These are phyloP conservation scores for Wickerhamiella parazyma DNA, from an alignment of 805 yeast species.

Conservation along the genomic window DNA sequence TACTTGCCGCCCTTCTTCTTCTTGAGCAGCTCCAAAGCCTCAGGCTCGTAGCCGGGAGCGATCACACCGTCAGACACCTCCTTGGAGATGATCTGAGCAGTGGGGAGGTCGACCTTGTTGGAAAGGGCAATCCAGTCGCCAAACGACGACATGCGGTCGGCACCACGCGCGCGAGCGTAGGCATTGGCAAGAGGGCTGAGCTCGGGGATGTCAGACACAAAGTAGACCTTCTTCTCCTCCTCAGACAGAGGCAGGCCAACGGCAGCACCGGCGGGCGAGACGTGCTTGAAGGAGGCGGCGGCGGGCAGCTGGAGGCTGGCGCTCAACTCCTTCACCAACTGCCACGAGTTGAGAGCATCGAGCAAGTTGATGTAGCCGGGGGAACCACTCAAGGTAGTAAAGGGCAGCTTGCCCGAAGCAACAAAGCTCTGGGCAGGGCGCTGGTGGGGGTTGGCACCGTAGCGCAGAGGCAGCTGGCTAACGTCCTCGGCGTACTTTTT, in stretches of 20 bases:
- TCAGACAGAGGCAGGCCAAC: conserved; percentile 90
- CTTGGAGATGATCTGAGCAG: conserved; percentile 92
- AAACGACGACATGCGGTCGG: conserved; percentile 98
- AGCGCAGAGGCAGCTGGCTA: conserved; percentile 86
- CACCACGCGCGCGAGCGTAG: conserved; percentile 98
- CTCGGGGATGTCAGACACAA: conserved; percentile 88
- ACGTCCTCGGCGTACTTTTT: conserved; percentile 85
- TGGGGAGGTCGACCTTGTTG: conserved; percentile 88
- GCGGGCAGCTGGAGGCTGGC: conserved; percentile 94
- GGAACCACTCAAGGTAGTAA: conserved; percentile 84
- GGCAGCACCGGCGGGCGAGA: conserved; percentile 98
- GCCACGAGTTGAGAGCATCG: conserved; percentile 98
- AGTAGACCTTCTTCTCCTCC: conserved; percentile 85
- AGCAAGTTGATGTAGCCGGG: conserved; percentile 96
- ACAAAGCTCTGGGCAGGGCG: conserved; percentile 98
- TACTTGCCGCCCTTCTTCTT: conserved; percentile 96
- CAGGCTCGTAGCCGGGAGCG: conserved; percentile 93
- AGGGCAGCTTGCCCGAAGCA: conserved; percentile 75
- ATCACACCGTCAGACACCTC: conserved; percentile 98
- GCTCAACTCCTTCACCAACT: conserved; percentile 89
- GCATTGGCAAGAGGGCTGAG: conserved; percentile 95
- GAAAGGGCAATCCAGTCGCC: conserved; percentile 98
- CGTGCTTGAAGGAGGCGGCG: conserved; percentile 98
- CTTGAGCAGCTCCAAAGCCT: conserved; percentile 75
- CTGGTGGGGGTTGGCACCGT: conserved; percentile 99